phyloP scores from a whole-genome alignment of 306 rosid species.

The Vicia villosa region DNA sequence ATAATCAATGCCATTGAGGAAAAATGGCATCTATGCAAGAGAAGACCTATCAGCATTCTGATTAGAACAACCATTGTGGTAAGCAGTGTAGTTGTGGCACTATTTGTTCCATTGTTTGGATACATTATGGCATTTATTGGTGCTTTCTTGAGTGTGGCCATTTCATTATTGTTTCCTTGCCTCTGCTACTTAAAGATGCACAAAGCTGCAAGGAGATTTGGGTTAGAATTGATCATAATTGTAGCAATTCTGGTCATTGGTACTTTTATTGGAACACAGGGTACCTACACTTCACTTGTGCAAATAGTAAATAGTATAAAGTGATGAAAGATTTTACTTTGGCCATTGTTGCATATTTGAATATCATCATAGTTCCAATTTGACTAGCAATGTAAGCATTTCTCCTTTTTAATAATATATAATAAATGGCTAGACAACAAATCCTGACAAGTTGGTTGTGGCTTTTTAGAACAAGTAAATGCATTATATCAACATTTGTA shows the following conservation, averaged over 20 bases:
- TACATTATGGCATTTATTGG: conserved; percentile 72
- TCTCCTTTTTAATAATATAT: neutral
- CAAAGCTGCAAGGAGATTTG: conserved; percentile 44
- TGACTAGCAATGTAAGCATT: neutral
- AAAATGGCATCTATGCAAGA: conserved; percentile 27
- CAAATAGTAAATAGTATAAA: conserved; percentile 47
- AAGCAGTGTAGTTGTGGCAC: conserved; percentile 56
- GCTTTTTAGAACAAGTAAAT: neutral
- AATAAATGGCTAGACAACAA: neutral
- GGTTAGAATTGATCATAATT: conserved; percentile 51
- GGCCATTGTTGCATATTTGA: conserved; percentile 48
- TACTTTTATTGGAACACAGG: conserved; percentile 45
- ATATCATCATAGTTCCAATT: conserved; percentile 19
- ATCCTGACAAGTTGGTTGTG: neutral
- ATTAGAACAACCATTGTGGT: conserved; percentile 55
- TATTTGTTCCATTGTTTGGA: conserved; percentile 60
- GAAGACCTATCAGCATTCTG: conserved; percentile 34
- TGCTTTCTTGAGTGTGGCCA: conserved; percentile 49
- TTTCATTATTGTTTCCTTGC: conserved; percentile 63
- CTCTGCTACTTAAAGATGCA: conserved; percentile 67
- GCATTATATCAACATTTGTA: neutral
- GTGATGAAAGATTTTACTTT: neutral
- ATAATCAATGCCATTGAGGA: conserved; percentile 63
- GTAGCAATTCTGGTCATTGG: conserved; percentile 50
- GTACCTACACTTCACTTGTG: conserved; percentile 52